Base-by-base conservation (phyloP, 2,329 filamentous ascomycete species). In the Cytospora mali region DNA sequence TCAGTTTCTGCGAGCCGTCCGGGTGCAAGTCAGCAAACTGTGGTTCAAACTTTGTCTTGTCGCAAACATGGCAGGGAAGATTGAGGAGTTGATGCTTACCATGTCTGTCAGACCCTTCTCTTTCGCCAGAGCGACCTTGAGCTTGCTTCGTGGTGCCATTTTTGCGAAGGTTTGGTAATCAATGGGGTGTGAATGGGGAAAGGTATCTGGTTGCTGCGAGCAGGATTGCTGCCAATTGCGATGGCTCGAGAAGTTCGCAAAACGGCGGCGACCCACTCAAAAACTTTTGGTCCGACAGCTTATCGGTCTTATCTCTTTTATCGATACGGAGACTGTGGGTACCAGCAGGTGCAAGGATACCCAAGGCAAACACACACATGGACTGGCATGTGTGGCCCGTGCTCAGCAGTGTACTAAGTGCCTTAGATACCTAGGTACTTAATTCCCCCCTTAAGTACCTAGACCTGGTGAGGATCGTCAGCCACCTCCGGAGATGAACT, bases 101-200 rank as follows among this genome's bases (percentile, higher is more conserved):
- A 59, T 81, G 64, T 86, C 83, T 16, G 75, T 72, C 51, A 65
- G 28, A 25, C 81, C 80, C 71, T 86, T 84, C 55, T 87, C 81
- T 48, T 81, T 81, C 53, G 78, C 79, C 18, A 87, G 74, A 11
- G 84, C 84, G 72, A 81, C 74, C 73, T 81, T 83, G 59, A 86
- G 75, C 67, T 81, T 83, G 71, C 78, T 78, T 71, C 69, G 64
- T 59, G 64, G 61, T 42, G 61, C 64, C 64, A 65, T 65, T 2
- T 54, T 59, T 61, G 53, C 16, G 10, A 4, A 21, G 27, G n/a
- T 54, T 10, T 48, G 51, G 33, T 46, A n/a, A 33, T 25, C 33
- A 55, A 56, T 58, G 31, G 35, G 28, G n/a, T 27, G 53, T 31
- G 27, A 21, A n/a, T 13, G 48, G n/a, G n/a, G n/a, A 18, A 35